Base-by-base conservation (phyloP, 1,284 basidiomycete species). In the Sanguinoderma infundibulare region DNA sequence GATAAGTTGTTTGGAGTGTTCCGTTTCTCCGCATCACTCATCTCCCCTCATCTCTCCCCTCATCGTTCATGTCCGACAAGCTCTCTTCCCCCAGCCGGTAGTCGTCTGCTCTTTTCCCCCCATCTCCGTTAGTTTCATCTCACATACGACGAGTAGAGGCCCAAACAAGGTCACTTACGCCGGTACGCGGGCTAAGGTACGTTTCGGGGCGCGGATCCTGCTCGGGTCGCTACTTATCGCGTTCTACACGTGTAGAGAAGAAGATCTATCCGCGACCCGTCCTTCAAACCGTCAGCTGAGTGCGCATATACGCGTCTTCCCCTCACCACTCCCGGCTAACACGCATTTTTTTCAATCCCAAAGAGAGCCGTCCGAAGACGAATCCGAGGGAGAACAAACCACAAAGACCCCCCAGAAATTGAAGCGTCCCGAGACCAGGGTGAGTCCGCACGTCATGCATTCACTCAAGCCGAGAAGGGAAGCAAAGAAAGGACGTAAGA, bases 121-220 rank as follows among this genome's bases (percentile, higher is more conserved):
- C 24, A 10, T 15, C n/a, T 12, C 9, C n/a, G 28, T 34, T n/a
- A 24, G 5, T 24, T 34, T 34, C 20, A 32, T 35, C 49, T 51
- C 30, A 51, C 10, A 35, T 20, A 49, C n/a, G 2, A 35, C n/a
- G 17, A 12, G 5, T 36, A 61, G 60, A 49, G 60, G 50, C 20
- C 50, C 60, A 12, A 74, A 74, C 46, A 81, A 78, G 66, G 71
- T 76, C 58, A 81, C 77, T 9, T 80, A 82, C 69, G 67, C 75
- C 56, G 75, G 75, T 57, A 75, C 28, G 28, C 30, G 75, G 67
- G 71, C 75, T 66, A 83, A 81, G 79, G 81, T 79, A 34, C 14
- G 59, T 65, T 12, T 22, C 35, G n/a, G 35, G 14, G 9, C 15
- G 38, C 38, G 34, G 53, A 20, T 40, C 7, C 32, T n/a, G 24